Evolutionary conservation across 345 rosid genomes (phyloP).

Genomic region (Firmiana major): DNA sequence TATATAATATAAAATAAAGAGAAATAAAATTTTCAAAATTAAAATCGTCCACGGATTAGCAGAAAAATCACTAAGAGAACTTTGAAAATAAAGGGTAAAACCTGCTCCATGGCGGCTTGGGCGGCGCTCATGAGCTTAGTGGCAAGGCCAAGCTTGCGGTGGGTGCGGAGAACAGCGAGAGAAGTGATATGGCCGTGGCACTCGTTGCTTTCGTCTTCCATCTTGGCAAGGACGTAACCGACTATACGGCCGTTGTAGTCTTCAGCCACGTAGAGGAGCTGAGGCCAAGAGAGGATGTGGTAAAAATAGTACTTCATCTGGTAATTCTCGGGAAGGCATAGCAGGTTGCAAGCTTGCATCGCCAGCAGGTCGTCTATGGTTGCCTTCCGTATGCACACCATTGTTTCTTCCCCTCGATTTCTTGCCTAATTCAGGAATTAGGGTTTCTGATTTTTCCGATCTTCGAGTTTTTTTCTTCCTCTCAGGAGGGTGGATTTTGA

Average conservation of each 20-base stretch:
- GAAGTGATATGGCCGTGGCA: constrained; percentile 99
- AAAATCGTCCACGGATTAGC: neutral
- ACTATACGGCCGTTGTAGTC: constrained; percentile 96
- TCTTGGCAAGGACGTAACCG: constrained; percentile 94
- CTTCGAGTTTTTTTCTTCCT: no score
- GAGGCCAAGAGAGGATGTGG: constrained; percentile 99
- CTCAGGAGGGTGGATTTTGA: neutral
- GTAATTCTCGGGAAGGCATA: constrained; percentile 96
- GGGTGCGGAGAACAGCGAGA: constrained; percentile 97
- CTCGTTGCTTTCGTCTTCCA: constrained; percentile 97
- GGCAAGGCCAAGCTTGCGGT: constrained; percentile 92
- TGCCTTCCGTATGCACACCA: constrained; percentile 99
- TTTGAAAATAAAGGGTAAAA: constrained; percentile 9
- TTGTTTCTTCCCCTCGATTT: constrained; percentile 7
- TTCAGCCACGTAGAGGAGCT: constrained; percentile 96
- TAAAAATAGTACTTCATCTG: constrained; percentile 99
- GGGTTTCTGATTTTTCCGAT: neutral
- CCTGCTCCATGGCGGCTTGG: constrained; percentile 98
- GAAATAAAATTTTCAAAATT: neutral
- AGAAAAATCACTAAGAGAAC: no score
- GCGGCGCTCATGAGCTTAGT: constrained; percentile 99
- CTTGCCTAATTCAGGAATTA: neutral
- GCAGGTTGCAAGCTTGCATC: constrained; percentile 96
- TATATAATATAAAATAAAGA: neutral
- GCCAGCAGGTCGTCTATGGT: constrained; percentile 89